These are phyloP conservation scores for Lodderomyces metapsilosis DNA, from an alignment of 1,139 yeast species.

Conservation along the genomic window DNA sequence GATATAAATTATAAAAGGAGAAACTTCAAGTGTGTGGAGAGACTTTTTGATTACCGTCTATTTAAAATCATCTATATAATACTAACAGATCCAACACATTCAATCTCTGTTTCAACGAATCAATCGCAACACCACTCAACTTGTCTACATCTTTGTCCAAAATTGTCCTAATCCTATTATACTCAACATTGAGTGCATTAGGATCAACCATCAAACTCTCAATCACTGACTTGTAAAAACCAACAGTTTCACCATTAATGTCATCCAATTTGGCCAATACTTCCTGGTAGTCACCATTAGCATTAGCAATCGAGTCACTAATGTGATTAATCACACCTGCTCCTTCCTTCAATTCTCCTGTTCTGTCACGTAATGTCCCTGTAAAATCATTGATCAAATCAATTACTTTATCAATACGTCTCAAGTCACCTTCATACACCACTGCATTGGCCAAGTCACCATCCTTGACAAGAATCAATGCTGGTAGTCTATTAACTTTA, in stretches of 20 bases:
- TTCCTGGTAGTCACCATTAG: conserved; percentile 9
- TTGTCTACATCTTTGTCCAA: conserved; percentile 36
- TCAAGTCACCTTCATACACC: conserved; percentile 40
- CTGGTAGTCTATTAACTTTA: conserved; percentile 50
- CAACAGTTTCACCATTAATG: conserved; percentile 9
- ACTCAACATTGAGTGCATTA: conserved; percentile 32
- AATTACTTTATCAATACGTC: conserved; percentile 39
- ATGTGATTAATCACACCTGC: conserved; percentile 58
- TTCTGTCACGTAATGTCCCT: conserved; percentile 48
- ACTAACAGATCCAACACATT: conserved; percentile 45
- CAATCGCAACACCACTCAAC: conserved; percentile 34
- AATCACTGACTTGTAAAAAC: conserved; percentile 1
- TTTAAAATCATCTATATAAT: background rate
- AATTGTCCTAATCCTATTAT: conserved; percentile 48
- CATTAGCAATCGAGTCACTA: conserved; percentile 6
- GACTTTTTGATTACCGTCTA: too few species aligned
- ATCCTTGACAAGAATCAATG: conserved; percentile 47
- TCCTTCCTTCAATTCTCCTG: conserved; percentile 46
- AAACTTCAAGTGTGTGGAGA: too few species aligned
- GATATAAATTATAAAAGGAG: too few species aligned
- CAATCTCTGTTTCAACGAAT: conserved; percentile 46
- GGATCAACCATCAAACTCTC: conserved; percentile 3
- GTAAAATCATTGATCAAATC: conserved; percentile 49
- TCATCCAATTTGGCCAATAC: conserved; percentile 10
- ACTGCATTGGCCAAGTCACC: conserved; percentile 44